Conservation (phyloP, 2,329 filamentous ascomycete species). For the Xylaria sp. region DNA sequence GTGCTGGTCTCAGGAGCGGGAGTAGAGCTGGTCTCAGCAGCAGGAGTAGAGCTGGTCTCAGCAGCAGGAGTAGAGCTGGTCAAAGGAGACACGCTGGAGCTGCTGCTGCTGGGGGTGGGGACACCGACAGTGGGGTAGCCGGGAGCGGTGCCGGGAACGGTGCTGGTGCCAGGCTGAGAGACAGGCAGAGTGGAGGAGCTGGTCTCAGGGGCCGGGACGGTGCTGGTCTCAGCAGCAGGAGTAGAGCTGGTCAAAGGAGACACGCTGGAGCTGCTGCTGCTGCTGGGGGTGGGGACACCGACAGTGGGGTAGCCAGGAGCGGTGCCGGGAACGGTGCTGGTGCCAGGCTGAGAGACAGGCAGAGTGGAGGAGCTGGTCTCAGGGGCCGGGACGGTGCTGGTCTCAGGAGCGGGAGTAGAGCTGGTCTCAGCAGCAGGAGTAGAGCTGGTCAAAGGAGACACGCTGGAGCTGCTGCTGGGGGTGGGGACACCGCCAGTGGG, state of each 20-base stretch:
- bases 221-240: not conserved
- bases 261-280: conserved; percentile 1
- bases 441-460: not conserved
- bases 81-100: not conserved
- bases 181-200: not conserved
- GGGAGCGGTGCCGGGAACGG: not conserved
- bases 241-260: not conserved
- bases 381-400: not conserved
- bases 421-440: no score
- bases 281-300: not conserved
- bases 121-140: not conserved
- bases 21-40: not conserved
- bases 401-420: not conserved
- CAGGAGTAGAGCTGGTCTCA: no score
- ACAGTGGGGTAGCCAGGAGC: not conserved
- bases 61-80: no score
- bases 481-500: not conserved
- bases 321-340: not conserved
- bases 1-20: not conserved
- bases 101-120: not conserved
- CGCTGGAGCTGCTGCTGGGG: not conserved
- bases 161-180: not conserved
- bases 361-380: not conserved
- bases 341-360: not conserved
- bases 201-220: not conserved